phyloP scores from a whole-genome alignment of 495 filamentous ascomycete genomes.

The Cudoniella acicularis region DNA sequence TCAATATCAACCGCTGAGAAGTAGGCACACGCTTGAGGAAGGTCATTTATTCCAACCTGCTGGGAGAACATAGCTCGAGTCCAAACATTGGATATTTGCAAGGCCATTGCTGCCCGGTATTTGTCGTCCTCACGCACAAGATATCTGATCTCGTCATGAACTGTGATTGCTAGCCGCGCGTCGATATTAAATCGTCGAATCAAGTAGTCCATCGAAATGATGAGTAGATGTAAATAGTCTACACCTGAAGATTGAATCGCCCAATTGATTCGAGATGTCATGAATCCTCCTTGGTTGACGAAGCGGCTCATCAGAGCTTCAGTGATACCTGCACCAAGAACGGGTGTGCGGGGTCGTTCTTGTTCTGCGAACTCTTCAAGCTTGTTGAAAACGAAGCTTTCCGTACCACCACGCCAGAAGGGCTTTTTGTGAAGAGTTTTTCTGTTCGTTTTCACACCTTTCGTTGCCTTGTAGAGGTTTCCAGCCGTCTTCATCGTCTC shows the following conservation, averaged over 20 bases:
- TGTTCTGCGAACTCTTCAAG: conserved; percentile 97
- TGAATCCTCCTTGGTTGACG: conserved; percentile 85
- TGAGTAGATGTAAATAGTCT: conserved; percentile 93
- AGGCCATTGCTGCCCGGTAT: conserved; percentile 83
- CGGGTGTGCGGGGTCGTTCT: conserved; percentile 84
- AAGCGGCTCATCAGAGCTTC: conserved; percentile 87
- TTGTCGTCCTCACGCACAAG: conserved; percentile 81
- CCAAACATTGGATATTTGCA: conserved; percentile 95
- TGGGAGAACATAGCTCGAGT: conserved; percentile 95
- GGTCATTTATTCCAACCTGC: conserved; percentile 92
- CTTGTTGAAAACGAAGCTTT: conserved; percentile 97
- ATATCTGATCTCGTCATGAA: conserved; percentile 97
- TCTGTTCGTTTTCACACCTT: conserved; percentile 71
- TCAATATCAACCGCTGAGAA: conserved; percentile 97
- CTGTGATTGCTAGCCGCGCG: conserved; percentile 85
- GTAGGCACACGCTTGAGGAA: conserved; percentile 90
- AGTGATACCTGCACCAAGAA: conserved; percentile 94
- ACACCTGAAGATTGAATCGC: conserved; percentile 96
- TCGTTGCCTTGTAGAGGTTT: conserved; percentile 83
- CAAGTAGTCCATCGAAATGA: conserved; percentile 93
- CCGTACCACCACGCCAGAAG: conserved; percentile 96
- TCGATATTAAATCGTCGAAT: conserved; percentile 79
- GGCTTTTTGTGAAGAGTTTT: conserved; percentile 64
- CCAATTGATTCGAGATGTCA: conserved; percentile 98
- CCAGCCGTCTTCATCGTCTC: conserved; percentile 71